Base-by-base conservation (phyloP, 1,284 basidiomycete species). In the Thecaphora thlaspeos region DNA sequence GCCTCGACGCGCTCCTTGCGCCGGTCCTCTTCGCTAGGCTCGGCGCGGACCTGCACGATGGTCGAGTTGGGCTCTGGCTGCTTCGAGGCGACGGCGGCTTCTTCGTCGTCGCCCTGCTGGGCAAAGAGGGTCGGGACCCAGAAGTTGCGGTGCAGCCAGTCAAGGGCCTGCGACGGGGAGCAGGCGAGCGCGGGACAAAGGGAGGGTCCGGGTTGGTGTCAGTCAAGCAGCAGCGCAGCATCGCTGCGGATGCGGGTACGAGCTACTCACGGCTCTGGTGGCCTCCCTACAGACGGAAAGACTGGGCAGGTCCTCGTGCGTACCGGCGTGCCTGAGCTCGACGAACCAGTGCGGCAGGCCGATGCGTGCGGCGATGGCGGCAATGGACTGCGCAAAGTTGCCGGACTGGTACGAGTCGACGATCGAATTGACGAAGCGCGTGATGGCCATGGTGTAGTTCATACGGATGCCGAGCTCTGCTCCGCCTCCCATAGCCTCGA, bases 371-470 rank as follows among this genome's bases (percentile, higher is more conserved):
- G 95, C 92, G 56, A 98, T 89, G 26, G 87, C 85, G 0, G 88
- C 86, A 68, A 98, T 96, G 1, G 92, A 88, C 37, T 91, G 84
- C 3, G 94, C 95, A 53, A 70, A 81, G 21, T 70, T 60, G 28
- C 91, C 90, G 3, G 86, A 84, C 75, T 98, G 94, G 18, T 95
- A 82, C 15, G 93, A 91, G 76, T 98, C 94, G 5, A 96, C 94
- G 1, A 77, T 49, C 11, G 67, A 65, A 71, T 98, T 98, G 64
- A 98, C 91, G 66, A 97, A 86, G 18, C 79, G 73, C 22, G 56
- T 60, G 11, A 76, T 47, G 14, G 70, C 63, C 57, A 73, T 52
- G 15, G 72, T 59, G 47, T 75, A 73, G 24, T 63, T 56, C 41
- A 62, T 54, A 3, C 72, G 46, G 0, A 62, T 56, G 3, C 55